A percentile compares a stretch with the other conserved stretches of the same genome.
Conservation (phyloP, 2,329 filamentous ascomycete genomes). For the Ophiostoma quercus region DNA sequence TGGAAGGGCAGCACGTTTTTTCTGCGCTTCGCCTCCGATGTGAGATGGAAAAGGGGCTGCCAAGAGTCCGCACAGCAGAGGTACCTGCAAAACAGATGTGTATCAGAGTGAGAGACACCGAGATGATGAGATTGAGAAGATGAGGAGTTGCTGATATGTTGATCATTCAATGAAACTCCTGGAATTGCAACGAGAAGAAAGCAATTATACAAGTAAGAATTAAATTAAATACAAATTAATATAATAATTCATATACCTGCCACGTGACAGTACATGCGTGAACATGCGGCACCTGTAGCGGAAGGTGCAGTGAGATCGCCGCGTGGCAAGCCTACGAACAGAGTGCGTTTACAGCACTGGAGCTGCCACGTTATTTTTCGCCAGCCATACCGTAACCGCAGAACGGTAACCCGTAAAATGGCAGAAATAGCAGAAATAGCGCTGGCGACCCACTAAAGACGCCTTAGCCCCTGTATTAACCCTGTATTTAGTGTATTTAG, state of each 20-base stretch:
- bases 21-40: constrained; percentile 3
- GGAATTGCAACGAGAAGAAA: neutral
- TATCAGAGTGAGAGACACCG: neutral
- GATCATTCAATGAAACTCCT: no score
- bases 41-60: constrained; percentile 17
- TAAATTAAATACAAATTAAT: neutral
- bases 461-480: neutral
- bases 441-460: neutral
- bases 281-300: neutral
- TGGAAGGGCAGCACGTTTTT: constrained; percentile 29
- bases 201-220: neutral
- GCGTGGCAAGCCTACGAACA: neutral
- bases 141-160: neutral
- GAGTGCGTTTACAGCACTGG: neutral
- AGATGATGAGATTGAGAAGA: neutral
- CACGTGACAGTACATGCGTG: neutral
- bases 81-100: neutral
- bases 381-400: neutral
- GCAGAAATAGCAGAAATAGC: neutral
- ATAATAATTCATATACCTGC: neutral
- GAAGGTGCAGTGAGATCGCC: neutral
- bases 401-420: neutral
- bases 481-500: neutral
- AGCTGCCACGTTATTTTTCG: constrained; percentile 3
- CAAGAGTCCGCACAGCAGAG: neutral